A percentile compares a stretch with the other conserved stretches of the same genome.
Evolutionary conservation across 2,329 filamentous ascomycete genomes (phyloP).

Genomic region (Metarhizium sp.): DNA sequence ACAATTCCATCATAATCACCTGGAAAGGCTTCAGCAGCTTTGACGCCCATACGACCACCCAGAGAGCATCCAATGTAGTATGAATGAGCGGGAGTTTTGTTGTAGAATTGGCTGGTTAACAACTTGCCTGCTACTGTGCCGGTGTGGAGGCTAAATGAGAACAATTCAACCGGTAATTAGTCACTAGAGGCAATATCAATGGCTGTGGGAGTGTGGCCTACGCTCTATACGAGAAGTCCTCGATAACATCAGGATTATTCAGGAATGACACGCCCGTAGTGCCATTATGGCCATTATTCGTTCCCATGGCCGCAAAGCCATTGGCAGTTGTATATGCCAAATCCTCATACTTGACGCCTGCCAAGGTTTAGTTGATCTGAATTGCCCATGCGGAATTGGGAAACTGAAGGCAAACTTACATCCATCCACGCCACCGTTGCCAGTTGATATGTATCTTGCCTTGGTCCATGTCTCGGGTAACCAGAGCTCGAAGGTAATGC

Average conservation of each 20-base stretch:
- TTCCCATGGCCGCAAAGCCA: slow-evolving; percentile 37
- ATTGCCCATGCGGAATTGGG: not conserved
- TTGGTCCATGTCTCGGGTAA: slow-evolving; percentile 33
- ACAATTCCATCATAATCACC: slow-evolving; percentile 49
- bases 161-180: not conserved
- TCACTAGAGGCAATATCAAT: not conserved
- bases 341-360: slow-evolving; percentile 35
- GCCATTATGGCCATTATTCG: slow-evolving; percentile 42
- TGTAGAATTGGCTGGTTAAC: slow-evolving; percentile 39
- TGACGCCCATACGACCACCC: slow-evolving; percentile 49
- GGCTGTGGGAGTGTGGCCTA: not conserved
- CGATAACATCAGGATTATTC: slow-evolving; percentile 25
- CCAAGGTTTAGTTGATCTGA: not conserved
- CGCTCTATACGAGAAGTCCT: slow-evolving; percentile 26
- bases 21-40: slow-evolving; percentile 41
- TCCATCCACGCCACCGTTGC: slow-evolving; percentile 38
- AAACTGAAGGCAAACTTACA: slow-evolving; percentile 10
- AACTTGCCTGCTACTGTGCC: slow-evolving; percentile 38
- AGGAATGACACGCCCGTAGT: slow-evolving; percentile 22
- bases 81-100: slow-evolving; percentile 24
- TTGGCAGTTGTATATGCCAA: slow-evolving; percentile 32
- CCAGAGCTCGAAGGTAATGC: slow-evolving; percentile 33
- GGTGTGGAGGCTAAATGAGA: slow-evolving; percentile 26
- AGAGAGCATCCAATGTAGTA: slow-evolving; percentile 52
- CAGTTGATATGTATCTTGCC: slow-evolving; percentile 33